phyloP scores from a whole-genome alignment of 208 protist species.

The Naegleria lovaniensis region DNA sequence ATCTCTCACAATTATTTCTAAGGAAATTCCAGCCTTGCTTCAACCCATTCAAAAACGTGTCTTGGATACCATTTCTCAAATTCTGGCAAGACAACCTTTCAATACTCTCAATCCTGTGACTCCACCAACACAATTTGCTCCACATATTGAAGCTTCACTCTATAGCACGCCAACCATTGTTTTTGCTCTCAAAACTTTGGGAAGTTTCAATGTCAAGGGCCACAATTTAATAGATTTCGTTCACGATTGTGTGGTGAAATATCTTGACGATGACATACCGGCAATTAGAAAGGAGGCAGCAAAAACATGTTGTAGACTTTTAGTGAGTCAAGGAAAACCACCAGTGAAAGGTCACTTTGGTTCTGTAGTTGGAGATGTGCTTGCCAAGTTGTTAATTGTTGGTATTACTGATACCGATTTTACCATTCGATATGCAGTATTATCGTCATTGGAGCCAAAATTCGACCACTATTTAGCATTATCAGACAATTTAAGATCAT shows the following conservation, averaged over 20 bases:
- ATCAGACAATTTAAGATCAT: conserved; percentile 59
- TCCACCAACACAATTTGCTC: neutral
- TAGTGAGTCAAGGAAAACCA: conserved; percentile 16
- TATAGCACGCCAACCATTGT: neutral
- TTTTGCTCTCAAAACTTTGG: neutral
- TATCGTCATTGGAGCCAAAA: conserved; percentile 18
- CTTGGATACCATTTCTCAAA: neutral
- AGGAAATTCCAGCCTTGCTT: neutral
- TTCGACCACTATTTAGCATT: conserved; percentile 75
- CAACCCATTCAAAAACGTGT: neutral
- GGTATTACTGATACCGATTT: neutral
- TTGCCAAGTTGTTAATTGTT: conserved; percentile 10
- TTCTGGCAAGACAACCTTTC: neutral
- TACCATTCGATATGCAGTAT: conserved; percentile 17
- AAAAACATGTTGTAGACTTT: conserved; percentile 27
- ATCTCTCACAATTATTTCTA: neutral
- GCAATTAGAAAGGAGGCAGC: conserved; percentile 39
- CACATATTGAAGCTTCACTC: neutral
- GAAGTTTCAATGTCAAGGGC: neutral
- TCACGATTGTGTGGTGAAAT: conserved; percentile 38
- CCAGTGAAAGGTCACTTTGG: neutral
- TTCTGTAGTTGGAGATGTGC: neutral
- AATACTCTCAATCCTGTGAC: neutral
- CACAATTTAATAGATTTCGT: conserved; percentile 35
- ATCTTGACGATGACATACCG: conserved; percentile 36